Conservation (phyloP, 2,329 filamentous ascomycete genomes). For the Diplocarpon rosae region DNA sequence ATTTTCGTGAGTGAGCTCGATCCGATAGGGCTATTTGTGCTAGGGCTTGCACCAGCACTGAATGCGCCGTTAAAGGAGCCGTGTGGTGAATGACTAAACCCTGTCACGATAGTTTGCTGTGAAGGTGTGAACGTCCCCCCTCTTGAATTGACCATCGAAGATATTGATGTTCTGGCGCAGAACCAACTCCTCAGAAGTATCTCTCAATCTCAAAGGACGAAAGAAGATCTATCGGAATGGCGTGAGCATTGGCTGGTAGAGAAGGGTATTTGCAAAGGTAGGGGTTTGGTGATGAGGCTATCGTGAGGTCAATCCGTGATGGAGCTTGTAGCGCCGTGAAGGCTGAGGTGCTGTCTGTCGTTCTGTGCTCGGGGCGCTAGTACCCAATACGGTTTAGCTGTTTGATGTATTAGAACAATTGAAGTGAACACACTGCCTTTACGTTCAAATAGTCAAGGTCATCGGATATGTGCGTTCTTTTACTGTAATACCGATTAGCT, state of each 20-base stretch:
- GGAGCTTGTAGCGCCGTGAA: background rate
- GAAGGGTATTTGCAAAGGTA: slow-evolving; percentile 1
- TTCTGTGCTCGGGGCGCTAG: background rate
- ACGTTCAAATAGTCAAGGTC: too few relatives aligned
- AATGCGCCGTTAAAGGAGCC: slow-evolving; percentile 36
- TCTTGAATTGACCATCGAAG: slow-evolving; percentile 30
- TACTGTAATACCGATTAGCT: background rate
- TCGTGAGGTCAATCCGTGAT: background rate
- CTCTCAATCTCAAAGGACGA: slow-evolving; percentile 27
- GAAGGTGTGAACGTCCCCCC: slow-evolving; percentile 29
- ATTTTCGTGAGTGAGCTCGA: slow-evolving; percentile 72
- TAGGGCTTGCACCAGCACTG: slow-evolving; percentile 28
- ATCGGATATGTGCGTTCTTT: background rate
- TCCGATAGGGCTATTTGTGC: slow-evolving; percentile 32
- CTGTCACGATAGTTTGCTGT: slow-evolving; percentile 28
- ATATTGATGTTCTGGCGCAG: slow-evolving; percentile 26
- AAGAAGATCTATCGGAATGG: slow-evolving; percentile 26
- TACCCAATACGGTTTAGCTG: background rate
- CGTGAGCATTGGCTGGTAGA: slow-evolving; percentile 19
- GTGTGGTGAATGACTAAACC: slow-evolving; percentile 28
- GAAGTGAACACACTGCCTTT: too few relatives aligned
- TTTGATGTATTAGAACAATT: too few relatives aligned
- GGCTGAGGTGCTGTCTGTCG: too few relatives aligned
- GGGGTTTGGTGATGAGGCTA: slow-evolving; percentile 3
- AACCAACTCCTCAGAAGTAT: slow-evolving; percentile 27